Conservation (phyloP, 2,329 filamentous ascomycete species). For the Colletotrichum tropicicola region DNA sequence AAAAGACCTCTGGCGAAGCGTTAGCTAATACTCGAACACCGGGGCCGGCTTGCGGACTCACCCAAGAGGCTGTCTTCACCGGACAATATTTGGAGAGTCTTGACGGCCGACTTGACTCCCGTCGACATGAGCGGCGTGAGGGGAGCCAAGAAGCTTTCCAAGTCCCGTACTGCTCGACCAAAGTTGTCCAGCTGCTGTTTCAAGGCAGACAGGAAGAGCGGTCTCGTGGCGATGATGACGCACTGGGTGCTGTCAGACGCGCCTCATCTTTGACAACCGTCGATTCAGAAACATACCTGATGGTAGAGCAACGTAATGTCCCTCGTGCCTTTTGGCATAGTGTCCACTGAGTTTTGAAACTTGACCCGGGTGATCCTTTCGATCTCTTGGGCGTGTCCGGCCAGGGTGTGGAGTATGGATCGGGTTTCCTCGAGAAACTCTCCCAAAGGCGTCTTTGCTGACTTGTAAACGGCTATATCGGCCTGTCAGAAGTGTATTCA, state of each 20-base stretch:
- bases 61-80: constrained; percentile 42
- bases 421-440: constrained; percentile 46
- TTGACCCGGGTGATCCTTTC: constrained; percentile 44
- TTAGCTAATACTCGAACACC: background rate
- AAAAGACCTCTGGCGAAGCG: constrained; percentile 41
- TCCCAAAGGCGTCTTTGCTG: constrained; percentile 38
- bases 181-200: constrained; percentile 45
- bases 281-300: constrained; percentile 37
- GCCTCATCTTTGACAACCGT: background rate
- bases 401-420: constrained; percentile 45
- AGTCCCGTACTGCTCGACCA: constrained; percentile 36
- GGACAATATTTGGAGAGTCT: constrained; percentile 47
- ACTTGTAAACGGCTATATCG: constrained; percentile 44
- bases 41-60: constrained; percentile 27
- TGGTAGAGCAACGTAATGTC: constrained; percentile 49
- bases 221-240: constrained; percentile 48
- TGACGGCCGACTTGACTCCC: constrained; percentile 50
- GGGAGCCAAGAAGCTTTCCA: constrained; percentile 37
- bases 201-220: constrained; percentile 47
- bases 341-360: constrained; percentile 40
- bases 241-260: too few relatives aligned
- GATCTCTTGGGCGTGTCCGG: constrained; percentile 47
- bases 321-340: constrained; percentile 46
- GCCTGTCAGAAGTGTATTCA: background rate
- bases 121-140: constrained; percentile 47